phyloP scores from a whole-genome alignment of 1,284 basidiomycete genomes.

The Earliella scabrosa region DNA sequence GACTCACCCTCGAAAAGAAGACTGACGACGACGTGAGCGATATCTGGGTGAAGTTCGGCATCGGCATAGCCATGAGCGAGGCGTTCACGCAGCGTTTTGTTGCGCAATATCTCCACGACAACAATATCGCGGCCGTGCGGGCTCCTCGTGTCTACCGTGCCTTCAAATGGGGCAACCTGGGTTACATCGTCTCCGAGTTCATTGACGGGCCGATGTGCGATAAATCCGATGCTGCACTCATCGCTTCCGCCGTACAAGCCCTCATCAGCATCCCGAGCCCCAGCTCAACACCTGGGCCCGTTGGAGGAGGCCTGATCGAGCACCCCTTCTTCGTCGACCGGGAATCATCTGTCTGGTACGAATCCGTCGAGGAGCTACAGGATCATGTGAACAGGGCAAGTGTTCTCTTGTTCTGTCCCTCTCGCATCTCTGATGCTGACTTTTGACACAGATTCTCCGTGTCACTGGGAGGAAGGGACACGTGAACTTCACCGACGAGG shows the following conservation, averaged over 20 bases:
- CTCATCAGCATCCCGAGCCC: not conserved
- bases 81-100: not conserved
- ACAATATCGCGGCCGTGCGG: not conserved
- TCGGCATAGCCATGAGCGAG: not conserved
- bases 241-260: not conserved
- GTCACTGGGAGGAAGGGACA: not conserved
- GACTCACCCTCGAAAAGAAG: not conserved
- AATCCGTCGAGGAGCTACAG: not conserved
- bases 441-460: not conserved
- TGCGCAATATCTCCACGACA: not conserved
- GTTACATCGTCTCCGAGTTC: not conserved
- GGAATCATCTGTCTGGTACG: not conserved
- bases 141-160: not conserved
- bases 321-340: not conserved
- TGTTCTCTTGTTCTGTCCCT: not conserved
- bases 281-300: not conserved
- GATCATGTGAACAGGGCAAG: not conserved
- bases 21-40: not conserved
- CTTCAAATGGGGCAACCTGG: not conserved
- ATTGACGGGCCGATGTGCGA: not conserved
- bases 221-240: not conserved
- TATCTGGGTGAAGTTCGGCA: not conserved
- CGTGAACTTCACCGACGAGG: not conserved
- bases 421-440: not conserved
- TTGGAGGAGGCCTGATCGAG: not conserved